phyloP scores from a whole-genome alignment of 768 basidiomycete species.

The Sporobolomyces phaffii region DNA sequence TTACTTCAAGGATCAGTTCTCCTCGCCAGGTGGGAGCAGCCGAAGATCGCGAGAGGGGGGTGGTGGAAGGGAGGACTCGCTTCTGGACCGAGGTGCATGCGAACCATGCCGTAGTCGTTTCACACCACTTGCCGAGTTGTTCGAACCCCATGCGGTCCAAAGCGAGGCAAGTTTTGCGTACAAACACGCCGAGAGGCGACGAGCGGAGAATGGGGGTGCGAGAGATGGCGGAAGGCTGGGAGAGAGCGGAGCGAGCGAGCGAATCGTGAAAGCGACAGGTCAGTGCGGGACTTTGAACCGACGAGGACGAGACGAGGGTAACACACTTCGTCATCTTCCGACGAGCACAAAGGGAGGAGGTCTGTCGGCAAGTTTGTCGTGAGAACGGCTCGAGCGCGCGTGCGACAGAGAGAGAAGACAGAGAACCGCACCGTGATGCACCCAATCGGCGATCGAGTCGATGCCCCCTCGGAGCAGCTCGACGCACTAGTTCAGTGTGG shows the following conservation, averaged over 20 bases:
- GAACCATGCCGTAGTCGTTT: background rate
- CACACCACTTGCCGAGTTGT: constrained; percentile 3
- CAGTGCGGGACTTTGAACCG: background rate
- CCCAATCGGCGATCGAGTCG: constrained; percentile 12
- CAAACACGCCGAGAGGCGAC: constrained; percentile 21
- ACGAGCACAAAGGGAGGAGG: background rate
- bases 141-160: constrained; percentile 9
- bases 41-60: too few species aligned
- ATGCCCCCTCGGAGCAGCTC: background rate
- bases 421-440: background rate
- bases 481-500: background rate
- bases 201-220: constrained; percentile 15
- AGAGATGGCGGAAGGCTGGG: background rate
- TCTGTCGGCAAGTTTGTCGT: too few species aligned
- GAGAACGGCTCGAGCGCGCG: too few species aligned
- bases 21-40: too few species aligned
- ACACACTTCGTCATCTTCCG: constrained; percentile 26
- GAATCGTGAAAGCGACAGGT: too few species aligned
- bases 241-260: background rate
- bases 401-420: too few species aligned
- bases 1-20: too few species aligned
- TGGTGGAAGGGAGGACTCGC: too few species aligned
- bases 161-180: constrained; percentile 4
- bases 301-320: background rate
- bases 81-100: too few species aligned